Evolutionary conservation across 257 asterid species (phyloP), one percentile per base, ranked within the genome.

Genomic region (Solanum pinnatisectum): DNA sequence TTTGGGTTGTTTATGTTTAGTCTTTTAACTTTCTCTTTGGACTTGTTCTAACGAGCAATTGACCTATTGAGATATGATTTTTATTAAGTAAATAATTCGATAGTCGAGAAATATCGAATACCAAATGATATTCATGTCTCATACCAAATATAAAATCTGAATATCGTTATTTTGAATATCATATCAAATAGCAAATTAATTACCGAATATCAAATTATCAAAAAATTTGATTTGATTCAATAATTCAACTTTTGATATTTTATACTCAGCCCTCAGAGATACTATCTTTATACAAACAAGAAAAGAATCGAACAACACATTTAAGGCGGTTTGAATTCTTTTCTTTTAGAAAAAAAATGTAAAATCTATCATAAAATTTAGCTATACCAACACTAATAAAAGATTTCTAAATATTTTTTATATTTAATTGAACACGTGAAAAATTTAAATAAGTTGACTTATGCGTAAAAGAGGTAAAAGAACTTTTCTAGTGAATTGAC

Each of bases 151-250:
- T 15, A 49, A 49, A 49, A 49, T 5, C 0, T 5, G 22, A 49
- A 49, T 46, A 49, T 7, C 20, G 1, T 49, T 49, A 49, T 49
- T 49, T 49, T 49, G 22, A 49, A 49, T 49, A 0, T 15, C 52
- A 44, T 44, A 12, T 44, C 52, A 44, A 44, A 44, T 44, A 44
- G 52, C 16, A 15, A 42, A 42, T 42, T 42, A 42, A 42, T 42
- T 42, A 42, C 49, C 49, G 5, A 42, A 39, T 39, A 39, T 44
- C 16, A 44, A 44, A 49, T 49, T 49, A 49, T 3, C 0, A 49
- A 16, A 49, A 5, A 0, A 0, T 5, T 2, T 1, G 0, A 49
- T 49, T 1, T 49, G 1, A 49, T 49, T 49, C 3, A 49, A 49
- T 15, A 49, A 49, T 49, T 49, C 4, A 49, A 16, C 16, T 16